Percentiles rank a stretch among this genome's conserved stretches.
Evolutionary conservation across 2,329 filamentous ascomycete species (phyloP).

Genomic region (Tolypocladium amazonense): DNA sequence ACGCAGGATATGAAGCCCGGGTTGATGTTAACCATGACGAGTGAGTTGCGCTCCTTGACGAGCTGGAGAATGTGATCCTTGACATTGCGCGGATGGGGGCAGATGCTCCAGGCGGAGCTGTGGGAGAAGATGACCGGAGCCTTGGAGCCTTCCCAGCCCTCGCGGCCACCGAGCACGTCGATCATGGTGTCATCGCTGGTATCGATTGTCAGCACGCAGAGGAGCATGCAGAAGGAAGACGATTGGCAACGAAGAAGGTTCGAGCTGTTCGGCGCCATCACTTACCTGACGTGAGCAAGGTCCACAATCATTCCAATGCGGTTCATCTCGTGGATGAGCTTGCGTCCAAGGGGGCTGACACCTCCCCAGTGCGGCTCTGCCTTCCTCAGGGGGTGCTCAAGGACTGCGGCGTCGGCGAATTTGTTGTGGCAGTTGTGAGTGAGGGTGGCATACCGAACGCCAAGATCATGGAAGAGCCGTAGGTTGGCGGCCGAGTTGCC

Average conservation of each 20-base stretch:
- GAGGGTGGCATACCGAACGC: conserved; percentile 78
- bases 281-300: conserved; percentile 55
- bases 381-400: conserved; percentile 38
- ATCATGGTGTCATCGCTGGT: conserved; percentile 68
- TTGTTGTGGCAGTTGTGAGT: conserved; percentile 91
- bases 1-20: conserved; percentile 75
- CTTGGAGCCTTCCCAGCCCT: conserved; percentile 57
- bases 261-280: not conserved
- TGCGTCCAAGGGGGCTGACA: conserved; percentile 57
- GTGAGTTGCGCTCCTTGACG: conserved; percentile 59
- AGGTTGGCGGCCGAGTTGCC: conserved; percentile 73
- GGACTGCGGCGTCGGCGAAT: conserved; percentile 75
- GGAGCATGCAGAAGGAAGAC: not conserved
- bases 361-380: conserved; percentile 57
- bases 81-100: conserved; percentile 84
- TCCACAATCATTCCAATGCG: conserved; percentile 91
- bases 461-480: conserved; percentile 63
- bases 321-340: conserved; percentile 81
- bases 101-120: conserved; percentile 69
- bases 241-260: not conserved
- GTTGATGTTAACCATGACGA: conserved; percentile 88
- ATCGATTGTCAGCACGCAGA: not conserved
- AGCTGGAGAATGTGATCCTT: conserved; percentile 72
- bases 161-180: conserved; percentile 60
- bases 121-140: conserved; percentile 88